phyloP scores from a whole-genome alignment of 192 early-diverging fungal genomes.

The Coemansia sp. region DNA sequence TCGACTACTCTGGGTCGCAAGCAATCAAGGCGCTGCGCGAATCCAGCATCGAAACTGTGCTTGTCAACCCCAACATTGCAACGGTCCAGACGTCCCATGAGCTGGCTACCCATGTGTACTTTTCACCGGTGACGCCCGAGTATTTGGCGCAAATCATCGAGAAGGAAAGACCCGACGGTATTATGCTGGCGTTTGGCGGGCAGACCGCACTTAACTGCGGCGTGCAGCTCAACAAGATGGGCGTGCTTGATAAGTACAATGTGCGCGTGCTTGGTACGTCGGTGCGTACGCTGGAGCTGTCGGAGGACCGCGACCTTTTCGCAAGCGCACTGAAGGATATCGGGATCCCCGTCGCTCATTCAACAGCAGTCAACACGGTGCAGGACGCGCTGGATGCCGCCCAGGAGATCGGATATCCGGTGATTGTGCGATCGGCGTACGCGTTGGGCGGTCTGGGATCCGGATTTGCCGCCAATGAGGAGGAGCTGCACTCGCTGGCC shows the following conservation, averaged over 20 bases:
- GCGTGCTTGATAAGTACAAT: constrained; percentile 73
- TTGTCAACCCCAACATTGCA: constrained; percentile 99
- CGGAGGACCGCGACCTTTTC: constrained; percentile 96
- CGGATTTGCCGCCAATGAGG: constrained; percentile 80
- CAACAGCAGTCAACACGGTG: constrained; percentile 83
- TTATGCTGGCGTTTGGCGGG: constrained; percentile 94
- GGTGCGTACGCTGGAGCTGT: constrained; percentile 85
- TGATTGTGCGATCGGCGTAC: constrained; percentile 93
- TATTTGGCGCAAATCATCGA: constrained; percentile 91
- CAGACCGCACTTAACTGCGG: constrained; percentile 96
- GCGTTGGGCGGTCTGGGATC: constrained; percentile 97
- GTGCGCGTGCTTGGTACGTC: constrained; percentile 96
- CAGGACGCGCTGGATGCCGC: constrained; percentile 87
- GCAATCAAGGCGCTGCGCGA: constrained; percentile 97
- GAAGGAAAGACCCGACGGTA: constrained; percentile 92
- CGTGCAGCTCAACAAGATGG: constrained; percentile 81
- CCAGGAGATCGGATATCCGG: constrained; percentile 83
- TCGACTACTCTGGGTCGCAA: constrained; percentile 97
- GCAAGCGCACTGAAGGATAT: constrained; percentile 82
- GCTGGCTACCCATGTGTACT: constrained; percentile 94
- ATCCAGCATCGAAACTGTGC: constrained; percentile 85
- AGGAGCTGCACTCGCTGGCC: constrained; percentile 73
- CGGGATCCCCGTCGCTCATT: constrained; percentile 83
- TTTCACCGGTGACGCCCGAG: constrained; percentile 91
- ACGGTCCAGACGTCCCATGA: constrained; percentile 95